Conservation (phyloP, 352 stramenopile species). For the Phytopythium litorale region DNA sequence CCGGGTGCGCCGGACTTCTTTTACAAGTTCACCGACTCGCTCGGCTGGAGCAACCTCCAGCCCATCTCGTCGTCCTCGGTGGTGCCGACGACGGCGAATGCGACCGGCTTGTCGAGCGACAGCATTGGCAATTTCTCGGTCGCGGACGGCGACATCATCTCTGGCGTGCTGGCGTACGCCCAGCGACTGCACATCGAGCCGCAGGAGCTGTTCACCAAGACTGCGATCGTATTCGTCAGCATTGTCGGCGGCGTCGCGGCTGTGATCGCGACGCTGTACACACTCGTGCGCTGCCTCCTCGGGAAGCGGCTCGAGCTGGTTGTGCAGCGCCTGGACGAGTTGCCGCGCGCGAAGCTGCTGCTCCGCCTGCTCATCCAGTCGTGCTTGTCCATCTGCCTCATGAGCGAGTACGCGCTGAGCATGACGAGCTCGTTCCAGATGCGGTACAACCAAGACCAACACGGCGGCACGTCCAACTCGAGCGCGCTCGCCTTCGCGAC, state of each 20-base stretch:
- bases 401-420: slow-evolving; percentile 75
- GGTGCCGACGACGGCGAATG: neutral
- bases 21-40: slow-evolving; percentile 64
- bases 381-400: slow-evolving; percentile 67
- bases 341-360: slow-evolving; percentile 66
- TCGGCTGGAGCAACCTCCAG: slow-evolving; percentile 63
- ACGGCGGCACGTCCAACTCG: slow-evolving; percentile 24
- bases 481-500: slow-evolving; percentile 58
- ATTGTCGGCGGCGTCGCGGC: slow-evolving; percentile 56
- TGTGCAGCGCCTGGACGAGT: slow-evolving; percentile 56
- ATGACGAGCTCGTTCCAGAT: slow-evolving; percentile 81
- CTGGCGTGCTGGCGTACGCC: slow-evolving; percentile 62
- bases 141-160: slow-evolving; percentile 70
- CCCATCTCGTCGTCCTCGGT: slow-evolving; percentile 5
- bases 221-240: slow-evolving; percentile 55
- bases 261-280: slow-evolving; percentile 54
- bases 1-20: slow-evolving; percentile 57
- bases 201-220: slow-evolving; percentile 71
- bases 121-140: slow-evolving; percentile 41
- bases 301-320: slow-evolving; percentile 45
- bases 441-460: slow-evolving; percentile 57
- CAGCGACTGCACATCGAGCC: slow-evolving; percentile 59
- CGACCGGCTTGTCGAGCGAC: slow-evolving; percentile 14
- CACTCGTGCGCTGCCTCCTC: slow-evolving; percentile 40
- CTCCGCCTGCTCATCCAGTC: slow-evolving; percentile 63